These are phyloP conservation scores for Beauveria brongniartii DNA, from an alignment of 2,329 filamentous ascomycete species.

Conservation along the genomic window DNA sequence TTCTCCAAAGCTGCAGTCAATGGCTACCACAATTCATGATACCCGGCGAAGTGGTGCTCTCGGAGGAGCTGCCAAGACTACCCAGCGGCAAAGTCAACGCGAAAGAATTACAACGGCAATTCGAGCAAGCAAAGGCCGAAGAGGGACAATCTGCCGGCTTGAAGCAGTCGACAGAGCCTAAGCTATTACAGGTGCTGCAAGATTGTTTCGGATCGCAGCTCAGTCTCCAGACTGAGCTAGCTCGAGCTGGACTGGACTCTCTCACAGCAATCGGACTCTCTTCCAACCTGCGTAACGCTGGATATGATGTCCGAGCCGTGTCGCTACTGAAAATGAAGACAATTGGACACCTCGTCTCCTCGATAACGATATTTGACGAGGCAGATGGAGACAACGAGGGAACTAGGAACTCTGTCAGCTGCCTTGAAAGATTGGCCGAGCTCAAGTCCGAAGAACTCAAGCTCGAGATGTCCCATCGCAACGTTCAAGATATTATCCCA, in stretches of 20 bases:
- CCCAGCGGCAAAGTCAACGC: constrained; percentile 80
- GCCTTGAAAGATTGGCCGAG: not conserved
- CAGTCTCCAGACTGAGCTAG: not conserved
- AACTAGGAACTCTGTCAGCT: not conserved
- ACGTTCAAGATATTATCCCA: constrained; percentile 38
- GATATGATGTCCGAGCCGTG: constrained; percentile 47
- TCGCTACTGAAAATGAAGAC: constrained; percentile 52
- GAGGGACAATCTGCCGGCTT: not conserved
- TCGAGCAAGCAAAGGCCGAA: constrained; percentile 15
- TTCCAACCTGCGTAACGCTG: constrained; percentile 50
- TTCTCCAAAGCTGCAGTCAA: constrained; percentile 53
- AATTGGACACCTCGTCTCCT: constrained; percentile 16
- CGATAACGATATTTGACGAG: constrained; percentile 13
- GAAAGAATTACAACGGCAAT: constrained; percentile 51
- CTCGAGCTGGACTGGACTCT: constrained; percentile 42
- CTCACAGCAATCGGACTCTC: constrained; percentile 43
- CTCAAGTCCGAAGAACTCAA: not conserved
- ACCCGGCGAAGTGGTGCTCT: constrained; percentile 61
- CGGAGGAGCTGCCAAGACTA: constrained; percentile 61
- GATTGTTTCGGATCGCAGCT: constrained; percentile 24
- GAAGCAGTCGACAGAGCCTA: not conserved
- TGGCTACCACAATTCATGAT: constrained; percentile 85
- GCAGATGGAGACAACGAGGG: not conserved
- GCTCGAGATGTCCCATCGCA: not conserved
- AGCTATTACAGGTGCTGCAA: constrained; percentile 22